These are phyloP conservation scores for Ophiocordyceps robertsii DNA, from an alignment of 2,329 filamentous ascomycete species.

Conservation along the genomic window DNA sequence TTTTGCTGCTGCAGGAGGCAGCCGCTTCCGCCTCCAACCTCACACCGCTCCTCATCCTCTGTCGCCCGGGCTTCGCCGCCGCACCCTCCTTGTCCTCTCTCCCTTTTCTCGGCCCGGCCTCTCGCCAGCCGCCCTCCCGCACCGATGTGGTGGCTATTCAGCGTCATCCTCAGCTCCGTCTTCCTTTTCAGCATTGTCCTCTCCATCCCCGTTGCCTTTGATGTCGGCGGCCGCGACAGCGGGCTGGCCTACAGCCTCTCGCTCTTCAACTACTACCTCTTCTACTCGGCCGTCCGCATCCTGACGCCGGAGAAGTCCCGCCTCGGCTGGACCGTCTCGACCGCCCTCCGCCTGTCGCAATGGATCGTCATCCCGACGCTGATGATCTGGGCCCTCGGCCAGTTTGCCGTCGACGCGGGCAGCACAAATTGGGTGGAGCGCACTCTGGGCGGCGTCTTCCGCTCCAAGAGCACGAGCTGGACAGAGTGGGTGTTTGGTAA, in stretches of 20 bases:
- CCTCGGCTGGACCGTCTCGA: slow-evolving; percentile 57
- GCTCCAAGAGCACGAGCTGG: slow-evolving; percentile 50
- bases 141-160: slow-evolving; percentile 72
- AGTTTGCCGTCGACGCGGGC: slow-evolving; percentile 84
- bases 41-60: background rate
- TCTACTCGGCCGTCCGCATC: slow-evolving; percentile 70
- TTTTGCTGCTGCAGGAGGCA: background rate
- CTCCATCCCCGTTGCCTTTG: slow-evolving; percentile 92
- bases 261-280: slow-evolving; percentile 80
- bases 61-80: background rate
- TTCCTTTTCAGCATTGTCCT: slow-evolving; percentile 90
- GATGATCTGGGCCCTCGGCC: slow-evolving; percentile 89
- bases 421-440: slow-evolving; percentile 68
- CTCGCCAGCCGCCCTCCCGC: slow-evolving; percentile 15
- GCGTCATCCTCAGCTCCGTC: slow-evolving; percentile 63
- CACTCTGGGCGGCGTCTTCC: slow-evolving; percentile 56
- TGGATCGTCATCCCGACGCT: slow-evolving; percentile 76
- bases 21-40: background rate
- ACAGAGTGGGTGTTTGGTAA: slow-evolving; percentile 82
- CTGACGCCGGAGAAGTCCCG: slow-evolving; percentile 67
- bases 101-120: slow-evolving; percentile 9
- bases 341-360: slow-evolving; percentile 62
- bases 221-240: slow-evolving; percentile 90
- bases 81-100: background rate
- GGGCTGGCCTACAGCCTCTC: slow-evolving; percentile 87